phyloP scores from a whole-genome alignment of 345 rosid genomes.

The Cardamine occulta region DNA sequence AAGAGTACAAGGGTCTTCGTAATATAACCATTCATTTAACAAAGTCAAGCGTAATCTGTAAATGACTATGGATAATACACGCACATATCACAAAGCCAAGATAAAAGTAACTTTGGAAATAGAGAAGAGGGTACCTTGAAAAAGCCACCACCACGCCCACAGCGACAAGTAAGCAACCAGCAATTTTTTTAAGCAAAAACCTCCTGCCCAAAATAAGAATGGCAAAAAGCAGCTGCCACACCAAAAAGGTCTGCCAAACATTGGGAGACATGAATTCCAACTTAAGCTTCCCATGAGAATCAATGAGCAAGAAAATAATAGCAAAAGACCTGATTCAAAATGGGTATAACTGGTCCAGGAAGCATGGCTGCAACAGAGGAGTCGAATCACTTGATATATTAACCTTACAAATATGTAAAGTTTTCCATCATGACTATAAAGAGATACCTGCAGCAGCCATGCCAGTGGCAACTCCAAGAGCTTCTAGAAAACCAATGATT shows the following conservation, averaged over 20 bases:
- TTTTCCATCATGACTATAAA: not conserved
- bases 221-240: conserved; percentile 83
- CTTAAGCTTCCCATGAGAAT: not conserved
- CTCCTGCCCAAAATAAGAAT: conserved; percentile 61
- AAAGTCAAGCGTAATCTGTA: not conserved
- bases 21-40: not conserved
- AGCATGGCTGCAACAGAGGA: conserved; percentile 67
- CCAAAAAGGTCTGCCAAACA: conserved; percentile 71
- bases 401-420: conserved; percentile 23
- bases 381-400: conserved; percentile 24
- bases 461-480: conserved; percentile 77
- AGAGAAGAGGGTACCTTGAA: conserved; percentile 59
- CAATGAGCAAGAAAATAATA: not conserved
- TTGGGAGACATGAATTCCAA: not conserved
- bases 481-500: conserved; percentile 74
- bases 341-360: conserved; percentile 90
- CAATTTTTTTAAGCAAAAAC: conserved; percentile 62
- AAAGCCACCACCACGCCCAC: conserved; percentile 77
- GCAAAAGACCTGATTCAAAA: conserved; percentile 70
- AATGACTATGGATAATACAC: not conserved
- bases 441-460: conserved; percentile 85
- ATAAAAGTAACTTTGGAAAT: conserved; percentile 14
- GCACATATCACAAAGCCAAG: not conserved
- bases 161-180: conserved; percentile 84
- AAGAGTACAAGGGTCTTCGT: not conserved